These are phyloP conservation scores for Blastocystis sp. DNA, from an alignment of 352 stramenopile genomes.

Conservation along the genomic window DNA sequence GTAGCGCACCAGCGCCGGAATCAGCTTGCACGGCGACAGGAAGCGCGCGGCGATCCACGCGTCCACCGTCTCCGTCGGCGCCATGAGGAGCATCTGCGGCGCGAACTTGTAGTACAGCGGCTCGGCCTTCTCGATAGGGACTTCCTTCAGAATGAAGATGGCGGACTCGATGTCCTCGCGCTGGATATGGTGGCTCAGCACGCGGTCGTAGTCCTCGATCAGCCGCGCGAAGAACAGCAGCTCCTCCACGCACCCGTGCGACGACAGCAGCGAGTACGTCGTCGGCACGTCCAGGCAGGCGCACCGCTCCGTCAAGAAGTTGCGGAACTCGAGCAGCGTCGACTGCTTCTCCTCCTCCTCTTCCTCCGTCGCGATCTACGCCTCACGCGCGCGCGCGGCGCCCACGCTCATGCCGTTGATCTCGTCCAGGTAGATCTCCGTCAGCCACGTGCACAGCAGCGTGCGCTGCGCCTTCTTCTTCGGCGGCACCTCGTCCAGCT, in stretches of 20 bases:
- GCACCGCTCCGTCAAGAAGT: constrained; percentile 85
- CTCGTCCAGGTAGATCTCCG: constrained; percentile 86
- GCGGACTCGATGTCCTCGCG: constrained; percentile 82
- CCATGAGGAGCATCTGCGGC: constrained; percentile 84
- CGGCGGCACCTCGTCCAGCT: constrained; percentile 78
- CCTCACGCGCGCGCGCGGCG: constrained; percentile 71
- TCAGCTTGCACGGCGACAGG: constrained; percentile 84
- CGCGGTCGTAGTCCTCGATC: constrained; percentile 88
- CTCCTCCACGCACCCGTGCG: constrained; percentile 84
- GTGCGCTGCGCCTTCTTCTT: constrained; percentile 86
- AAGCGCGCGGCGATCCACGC: constrained; percentile 83
- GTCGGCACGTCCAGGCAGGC: constrained; percentile 78
- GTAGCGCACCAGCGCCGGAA: constrained; percentile 85
- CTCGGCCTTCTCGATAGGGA: constrained; percentile 84
- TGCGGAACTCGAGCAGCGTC: constrained; percentile 84
- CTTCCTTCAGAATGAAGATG: constrained; percentile 82
- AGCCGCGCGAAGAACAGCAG: constrained; percentile 85
- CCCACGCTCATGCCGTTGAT: constrained; percentile 75
- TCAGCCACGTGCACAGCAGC: constrained; percentile 86
- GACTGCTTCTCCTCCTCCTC: constrained; percentile 82
- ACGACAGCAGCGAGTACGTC: constrained; percentile 85
- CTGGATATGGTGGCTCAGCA: constrained; percentile 86
- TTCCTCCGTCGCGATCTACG: constrained; percentile 75
- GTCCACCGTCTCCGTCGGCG: constrained; percentile 84
- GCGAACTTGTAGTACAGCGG: constrained; percentile 90